phyloP scores from a whole-genome alignment of 257 asterid genomes.

The Capsicum baccatum region DNA sequence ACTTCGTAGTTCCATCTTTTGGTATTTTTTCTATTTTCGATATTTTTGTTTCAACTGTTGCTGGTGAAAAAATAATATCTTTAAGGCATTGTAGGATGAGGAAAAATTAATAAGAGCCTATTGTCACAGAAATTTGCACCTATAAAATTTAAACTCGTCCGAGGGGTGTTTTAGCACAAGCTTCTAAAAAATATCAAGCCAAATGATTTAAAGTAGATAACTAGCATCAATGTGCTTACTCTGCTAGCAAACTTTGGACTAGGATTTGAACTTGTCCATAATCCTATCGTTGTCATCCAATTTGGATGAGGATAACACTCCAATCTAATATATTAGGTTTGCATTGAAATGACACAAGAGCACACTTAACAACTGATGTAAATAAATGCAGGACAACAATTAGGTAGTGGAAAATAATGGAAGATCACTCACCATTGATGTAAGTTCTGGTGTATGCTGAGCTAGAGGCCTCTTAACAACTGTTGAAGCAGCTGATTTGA shows the following conservation, averaged over 20 bases:
- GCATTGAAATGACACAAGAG: background rate
- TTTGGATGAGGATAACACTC: background rate
- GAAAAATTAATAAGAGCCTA: background rate
- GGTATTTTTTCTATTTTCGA: background rate
- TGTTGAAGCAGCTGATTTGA: conserved; percentile 97
- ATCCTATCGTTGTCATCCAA: conserved; percentile 13
- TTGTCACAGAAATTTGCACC: background rate
- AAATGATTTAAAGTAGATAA: background rate
- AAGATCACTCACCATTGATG: conserved; percentile 81
- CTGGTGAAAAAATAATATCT: background rate
- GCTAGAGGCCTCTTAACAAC: conserved; percentile 99
- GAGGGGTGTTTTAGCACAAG: background rate
- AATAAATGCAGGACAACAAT: background rate
- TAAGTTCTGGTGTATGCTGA: conserved; percentile 98
- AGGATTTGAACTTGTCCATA: background rate
- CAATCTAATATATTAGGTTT: background rate
- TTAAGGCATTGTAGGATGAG: background rate
- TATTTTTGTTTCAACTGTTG: background rate
- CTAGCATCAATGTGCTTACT: background rate
- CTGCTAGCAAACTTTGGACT: background rate
- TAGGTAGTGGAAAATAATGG: background rate
- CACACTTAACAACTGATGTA: background rate
- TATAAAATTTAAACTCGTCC: background rate
- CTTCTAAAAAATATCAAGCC: background rate
- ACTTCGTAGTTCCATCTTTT: conserved; percentile 9